Evolutionary conservation across 106 monocot species (phyloP), one percentile per base, ranked within the genome.

Genomic region (Hemerocallis citrina): DNA sequence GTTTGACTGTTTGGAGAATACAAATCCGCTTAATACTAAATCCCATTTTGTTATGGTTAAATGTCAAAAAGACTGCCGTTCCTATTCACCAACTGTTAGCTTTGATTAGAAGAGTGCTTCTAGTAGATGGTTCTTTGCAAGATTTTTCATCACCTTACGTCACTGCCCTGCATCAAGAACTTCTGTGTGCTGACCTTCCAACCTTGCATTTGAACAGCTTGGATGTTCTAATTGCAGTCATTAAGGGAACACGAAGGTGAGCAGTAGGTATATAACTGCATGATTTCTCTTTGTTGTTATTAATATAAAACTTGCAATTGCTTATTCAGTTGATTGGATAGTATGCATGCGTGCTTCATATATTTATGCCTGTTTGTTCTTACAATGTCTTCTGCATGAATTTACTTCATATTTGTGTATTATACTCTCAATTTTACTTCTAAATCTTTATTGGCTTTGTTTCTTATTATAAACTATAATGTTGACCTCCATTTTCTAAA

Each of bases 131-230:
- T 70, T 87, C 96, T 64, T 66, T 89, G 45, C 68, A 52, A 48
- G 73, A 38, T 51, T 56, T 78, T 13, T 52, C 64, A 15, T 58
- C 73, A 40, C 72, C 61, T 17, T 89, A 85, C 57, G 80, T 79
- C 21, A 85, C 91, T 67, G 45, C 79, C 35, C 49, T 85, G 76
- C 81, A 91, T 65, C 91, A 98, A 71, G 96, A 98, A 71, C 74
- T 91, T 76, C 63, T 98, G 12, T 98, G 96, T 77, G 68, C 71
- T 11, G 91, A 72, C 49, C 84, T 98, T 74, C 87, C 96, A 57
- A 38, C 57, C 19, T 61, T 98, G 52, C 96, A 98, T 68, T 51
- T 84, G 35, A 42, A 55, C 38, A 65, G 59, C 57, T 73, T 98
- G 75, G 77, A 98, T 70, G 84, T 91, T 72, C 66, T 98, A 52